Evolutionary conservation across 148 eudicot genomes (phyloP).

Genomic region (Mesembryanthemum crystallinum): DNA sequence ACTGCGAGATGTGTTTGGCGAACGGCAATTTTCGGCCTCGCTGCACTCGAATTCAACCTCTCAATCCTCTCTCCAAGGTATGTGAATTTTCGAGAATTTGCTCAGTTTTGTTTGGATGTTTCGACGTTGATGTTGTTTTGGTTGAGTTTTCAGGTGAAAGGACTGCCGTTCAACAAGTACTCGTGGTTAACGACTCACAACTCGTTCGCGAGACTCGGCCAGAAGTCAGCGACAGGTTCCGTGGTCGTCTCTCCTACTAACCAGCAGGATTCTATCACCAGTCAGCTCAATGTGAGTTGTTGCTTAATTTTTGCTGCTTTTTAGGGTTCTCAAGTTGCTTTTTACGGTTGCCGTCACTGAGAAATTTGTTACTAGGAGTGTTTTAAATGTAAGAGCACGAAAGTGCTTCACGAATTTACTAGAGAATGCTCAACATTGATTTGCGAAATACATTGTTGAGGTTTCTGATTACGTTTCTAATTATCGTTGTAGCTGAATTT

Average conservation of each 20-base stretch:
- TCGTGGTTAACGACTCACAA: constrained; percentile 96
- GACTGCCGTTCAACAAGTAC: constrained; percentile 79
- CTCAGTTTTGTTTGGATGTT: neutral
- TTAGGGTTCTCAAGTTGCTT: constrained; percentile 4
- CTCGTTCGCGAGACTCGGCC: constrained; percentile 69
- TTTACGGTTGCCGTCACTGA: too few relatives aligned
- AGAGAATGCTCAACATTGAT: too few relatives aligned
- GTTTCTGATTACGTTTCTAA: neutral
- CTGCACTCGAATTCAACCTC: constrained; percentile 74
- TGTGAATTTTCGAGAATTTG: neutral
- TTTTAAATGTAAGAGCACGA: too few relatives aligned
- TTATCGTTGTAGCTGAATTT: neutral
- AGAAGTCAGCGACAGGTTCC: constrained; percentile 65
- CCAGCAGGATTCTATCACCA: constrained; percentile 83
- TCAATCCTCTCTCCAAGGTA: constrained; percentile 64
- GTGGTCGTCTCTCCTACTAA: constrained; percentile 61
- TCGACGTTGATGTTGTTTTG: constrained; percentile 13
- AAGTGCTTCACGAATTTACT: too few relatives aligned
- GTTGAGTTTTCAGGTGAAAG: constrained; percentile 48
- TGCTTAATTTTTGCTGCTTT: neutral
- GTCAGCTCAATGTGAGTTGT: constrained; percentile 65
- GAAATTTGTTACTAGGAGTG: too few relatives aligned
- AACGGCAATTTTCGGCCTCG: constrained; percentile 63
- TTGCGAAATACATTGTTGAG: too few relatives aligned
- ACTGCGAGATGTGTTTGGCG: constrained; percentile 82